Base-by-base conservation (phyloP, 495 filamentous ascomycete genomes). In the Aspergillus affinis region DNA sequence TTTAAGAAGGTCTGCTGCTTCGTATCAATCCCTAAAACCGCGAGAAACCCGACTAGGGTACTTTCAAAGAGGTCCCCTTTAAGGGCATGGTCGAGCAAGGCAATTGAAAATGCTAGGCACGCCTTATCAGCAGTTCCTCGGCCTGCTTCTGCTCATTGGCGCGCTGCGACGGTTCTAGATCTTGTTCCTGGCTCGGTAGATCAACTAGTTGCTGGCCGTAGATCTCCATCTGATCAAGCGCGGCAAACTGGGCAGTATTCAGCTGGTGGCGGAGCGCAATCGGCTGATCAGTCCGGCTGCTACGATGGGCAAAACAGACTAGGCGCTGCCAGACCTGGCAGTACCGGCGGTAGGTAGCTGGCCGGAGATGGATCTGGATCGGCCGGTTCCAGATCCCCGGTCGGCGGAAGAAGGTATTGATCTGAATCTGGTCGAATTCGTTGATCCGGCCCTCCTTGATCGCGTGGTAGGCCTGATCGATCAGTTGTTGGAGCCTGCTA, bases 161-260 rank as follows among this genome's bases (percentile, higher is more conserved):
- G n/a, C n/a, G n/a, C n/a, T n/a, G n/a, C n/a, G n/a, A n/a, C n/a
- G n/a, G n/a, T n/a, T n/a, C n/a, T n/a, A n/a, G n/a, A n/a, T n/a
- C n/a, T n/a, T n/a, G n/a, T n/a, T n/a, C n/a, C n/a, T n/a, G n/a
- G n/a, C n/a, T n/a, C n/a, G n/a, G n/a, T n/a, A n/a, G n/a, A n/a
- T n/a, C n/a, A n/a, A n/a, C n/a, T n/a, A n/a, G n/a, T n/a, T n/a
- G n/a, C n/a, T n/a, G n/a, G n/a, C n/a, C n/a, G n/a, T n/a, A n/a
- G n/a, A n/a, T n/a, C n/a, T n/a, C 32, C n/a, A 55, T 55, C 29
- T 45, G 32, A 46, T 55, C 53, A 7, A 55, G 53, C 53, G 21
- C 53, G 36, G 53, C 53, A 9, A 55, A 20, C 32, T 55, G 18
- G 21, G 30, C 30, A 6, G 53, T 55, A 19, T 2, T 55, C 4